Conservation (phyloP, 23 red algal species). For the Gracilaria vermiculophylla region DNA sequence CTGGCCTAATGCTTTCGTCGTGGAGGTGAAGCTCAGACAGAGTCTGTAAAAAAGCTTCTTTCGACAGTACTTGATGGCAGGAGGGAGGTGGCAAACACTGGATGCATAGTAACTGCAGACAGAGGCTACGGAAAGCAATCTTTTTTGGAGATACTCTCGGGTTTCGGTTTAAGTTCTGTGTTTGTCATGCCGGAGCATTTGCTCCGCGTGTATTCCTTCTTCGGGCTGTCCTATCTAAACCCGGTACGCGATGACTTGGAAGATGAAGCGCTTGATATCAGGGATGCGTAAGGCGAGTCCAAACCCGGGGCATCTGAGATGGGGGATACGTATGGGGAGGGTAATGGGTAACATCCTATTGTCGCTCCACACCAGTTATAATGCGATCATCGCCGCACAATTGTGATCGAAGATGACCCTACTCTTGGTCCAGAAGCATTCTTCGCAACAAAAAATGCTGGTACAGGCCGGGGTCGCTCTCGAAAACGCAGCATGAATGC, state of each 20-base stretch:
- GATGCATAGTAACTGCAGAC: constrained; percentile 18
- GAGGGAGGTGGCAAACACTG: not conserved
- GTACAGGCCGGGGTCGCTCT: not conserved
- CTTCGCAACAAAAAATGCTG: constrained; percentile 1
- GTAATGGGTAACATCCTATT: not conserved
- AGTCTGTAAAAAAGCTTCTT: constrained; percentile 5
- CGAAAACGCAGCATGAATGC: not conserved
- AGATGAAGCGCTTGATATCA: not conserved
- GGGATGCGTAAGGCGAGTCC: not conserved
- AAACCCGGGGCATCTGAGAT: not conserved
- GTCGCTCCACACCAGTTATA: not conserved
- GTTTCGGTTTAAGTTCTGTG: not conserved
- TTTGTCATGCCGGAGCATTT: constrained; percentile 11
- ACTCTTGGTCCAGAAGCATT: not conserved
- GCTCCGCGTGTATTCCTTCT: not conserved
- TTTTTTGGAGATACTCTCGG: not conserved
- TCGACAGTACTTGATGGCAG: not conserved
- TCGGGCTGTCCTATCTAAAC: not conserved
- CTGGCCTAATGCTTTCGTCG: not conserved
- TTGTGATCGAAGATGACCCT: not conserved
- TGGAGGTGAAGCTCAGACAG: not conserved
- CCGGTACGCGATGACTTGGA: not conserved
- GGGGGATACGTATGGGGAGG: not conserved
- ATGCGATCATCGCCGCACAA: not conserved
- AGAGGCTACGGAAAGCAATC: constrained; percentile 25